Conservation (phyloP, 371 early-diverging fungal species). For the Lichtheimia corymbifera region DNA sequence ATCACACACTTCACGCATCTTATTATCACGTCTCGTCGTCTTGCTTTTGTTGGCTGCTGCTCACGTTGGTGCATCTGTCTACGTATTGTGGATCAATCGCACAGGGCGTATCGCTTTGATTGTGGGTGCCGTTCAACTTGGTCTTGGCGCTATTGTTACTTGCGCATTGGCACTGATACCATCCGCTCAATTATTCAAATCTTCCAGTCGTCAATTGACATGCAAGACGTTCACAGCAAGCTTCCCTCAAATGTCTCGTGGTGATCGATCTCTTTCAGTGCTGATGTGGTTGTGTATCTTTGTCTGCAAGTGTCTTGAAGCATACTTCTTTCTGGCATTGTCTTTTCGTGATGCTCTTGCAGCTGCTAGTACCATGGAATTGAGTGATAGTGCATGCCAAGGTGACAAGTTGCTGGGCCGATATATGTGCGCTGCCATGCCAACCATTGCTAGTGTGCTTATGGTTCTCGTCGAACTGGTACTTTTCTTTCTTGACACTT, state of each 20-base stretch:
- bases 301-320: slow-evolving; percentile 77
- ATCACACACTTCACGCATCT: slow-evolving; percentile 52
- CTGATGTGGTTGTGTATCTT: slow-evolving; percentile 78
- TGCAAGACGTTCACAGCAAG: slow-evolving; percentile 79
- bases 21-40: slow-evolving; percentile 58
- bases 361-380: slow-evolving; percentile 52
- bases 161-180: slow-evolving; percentile 66
- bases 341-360: slow-evolving; percentile 81
- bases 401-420: slow-evolving; percentile 46
- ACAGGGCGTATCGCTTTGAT: slow-evolving; percentile 46
- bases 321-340: slow-evolving; percentile 80
- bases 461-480: slow-evolving; percentile 76
- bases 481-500: slow-evolving; percentile 88
- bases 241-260: slow-evolving; percentile 66
- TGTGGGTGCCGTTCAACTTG: slow-evolving; percentile 65
- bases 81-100: slow-evolving; percentile 51
- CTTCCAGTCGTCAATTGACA: slow-evolving; percentile 48
- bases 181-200: slow-evolving; percentile 59
- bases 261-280: slow-evolving; percentile 72
- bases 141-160: slow-evolving; percentile 67
- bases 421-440: slow-evolving; percentile 64
- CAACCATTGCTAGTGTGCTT: slow-evolving; percentile 64
- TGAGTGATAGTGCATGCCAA: slow-evolving; percentile 49
- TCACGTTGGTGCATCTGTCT: slow-evolving; percentile 68
- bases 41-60: slow-evolving; percentile 58